phyloP scores from a whole-genome alignment of 768 basidiomycete species.

The Collybia sordida region DNA sequence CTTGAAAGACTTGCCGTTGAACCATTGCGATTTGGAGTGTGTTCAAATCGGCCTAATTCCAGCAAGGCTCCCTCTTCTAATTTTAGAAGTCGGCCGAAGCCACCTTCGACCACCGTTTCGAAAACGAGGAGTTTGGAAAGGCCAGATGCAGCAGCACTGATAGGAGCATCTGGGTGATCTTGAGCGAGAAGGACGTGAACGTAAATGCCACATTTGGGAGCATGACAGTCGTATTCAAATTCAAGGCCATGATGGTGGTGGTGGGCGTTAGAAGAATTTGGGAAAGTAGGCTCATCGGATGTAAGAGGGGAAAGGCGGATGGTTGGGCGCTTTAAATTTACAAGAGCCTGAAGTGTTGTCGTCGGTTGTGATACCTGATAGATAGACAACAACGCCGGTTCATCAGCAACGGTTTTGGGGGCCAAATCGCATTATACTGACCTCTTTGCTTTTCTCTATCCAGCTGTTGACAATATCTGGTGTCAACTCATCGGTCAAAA shows the following conservation, averaged over 20 bases:
- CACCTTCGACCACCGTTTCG: conserved; percentile 71
- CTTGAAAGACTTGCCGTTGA: conserved; percentile 8
- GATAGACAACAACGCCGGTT: conserved; percentile 6
- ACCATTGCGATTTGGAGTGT: conserved; percentile 21
- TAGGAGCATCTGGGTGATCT: conserved; percentile 54
- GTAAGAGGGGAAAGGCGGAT: conserved; percentile 72
- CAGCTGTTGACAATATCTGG: conserved; percentile 80
- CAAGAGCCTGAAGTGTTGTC: conserved; percentile 90
- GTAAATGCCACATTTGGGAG: conserved; percentile 79
- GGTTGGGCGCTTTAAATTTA: conserved; percentile 91
- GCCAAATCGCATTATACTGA: conserved; percentile 28
- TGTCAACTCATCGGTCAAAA: conserved; percentile 68
- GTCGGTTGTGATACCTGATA: conserved; percentile 76
- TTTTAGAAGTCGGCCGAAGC: conserved; percentile 73
- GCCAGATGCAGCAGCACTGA: conserved; percentile 29
- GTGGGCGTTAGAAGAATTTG: conserved; percentile 38
- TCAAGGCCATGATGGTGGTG: conserved; percentile 77
- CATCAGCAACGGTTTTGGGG: too few species aligned
- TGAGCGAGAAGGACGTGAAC: conserved; percentile 74
- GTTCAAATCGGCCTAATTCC: conserved; percentile 77
- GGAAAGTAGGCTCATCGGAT: conserved; percentile 38
- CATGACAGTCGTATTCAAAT: conserved; percentile 91
- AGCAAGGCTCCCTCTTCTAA: conserved; percentile 78
- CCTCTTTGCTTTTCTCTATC: conserved; percentile 89
- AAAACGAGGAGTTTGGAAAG: conserved; percentile 57